phyloP scores from a whole-genome alignment of 2,329 filamentous ascomycete genomes.

The Lizonia empirigonia region DNA sequence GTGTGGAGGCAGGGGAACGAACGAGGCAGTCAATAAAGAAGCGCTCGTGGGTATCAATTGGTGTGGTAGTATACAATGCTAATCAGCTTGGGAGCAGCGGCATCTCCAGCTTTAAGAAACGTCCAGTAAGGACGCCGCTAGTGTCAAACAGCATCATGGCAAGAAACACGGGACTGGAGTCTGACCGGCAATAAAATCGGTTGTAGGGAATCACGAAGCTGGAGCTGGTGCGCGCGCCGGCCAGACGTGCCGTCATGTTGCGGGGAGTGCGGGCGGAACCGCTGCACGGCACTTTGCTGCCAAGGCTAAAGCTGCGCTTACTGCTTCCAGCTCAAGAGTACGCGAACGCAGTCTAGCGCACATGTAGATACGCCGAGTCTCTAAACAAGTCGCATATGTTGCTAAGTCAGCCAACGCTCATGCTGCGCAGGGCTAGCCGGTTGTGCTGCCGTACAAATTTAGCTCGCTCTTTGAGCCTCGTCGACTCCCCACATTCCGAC shows the following conservation, averaged over 20 bases:
- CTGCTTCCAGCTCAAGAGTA: neutral
- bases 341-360: neutral
- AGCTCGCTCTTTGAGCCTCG: conserved; percentile 10
- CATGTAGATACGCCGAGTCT: conserved; percentile 1
- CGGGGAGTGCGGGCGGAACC: conserved; percentile 33
- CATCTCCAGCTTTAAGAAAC: conserved; percentile 22
- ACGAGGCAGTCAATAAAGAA: conserved; percentile 5
- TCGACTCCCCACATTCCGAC: conserved; percentile 10
- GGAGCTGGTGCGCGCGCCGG: conserved; percentile 18
- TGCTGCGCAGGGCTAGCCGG: conserved; percentile 8
- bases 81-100: conserved; percentile 8
- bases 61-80: conserved; percentile 3
- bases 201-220: conserved; percentile 22
- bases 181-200: conserved; percentile 35
- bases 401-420: conserved; percentile 13
- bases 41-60: conserved; percentile 16
- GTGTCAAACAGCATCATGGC: conserved; percentile 29
- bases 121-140: conserved; percentile 22
- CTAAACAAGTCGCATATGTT: conserved; percentile 1
- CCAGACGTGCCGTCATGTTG: conserved; percentile 35
- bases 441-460: conserved; percentile 9
- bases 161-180: conserved; percentile 31
- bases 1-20: neutral
- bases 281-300: conserved; percentile 31
- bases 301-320: conserved; percentile 8